phyloP scores from a whole-genome alignment of 83 land plant species.

The Larix sibirica region DNA sequence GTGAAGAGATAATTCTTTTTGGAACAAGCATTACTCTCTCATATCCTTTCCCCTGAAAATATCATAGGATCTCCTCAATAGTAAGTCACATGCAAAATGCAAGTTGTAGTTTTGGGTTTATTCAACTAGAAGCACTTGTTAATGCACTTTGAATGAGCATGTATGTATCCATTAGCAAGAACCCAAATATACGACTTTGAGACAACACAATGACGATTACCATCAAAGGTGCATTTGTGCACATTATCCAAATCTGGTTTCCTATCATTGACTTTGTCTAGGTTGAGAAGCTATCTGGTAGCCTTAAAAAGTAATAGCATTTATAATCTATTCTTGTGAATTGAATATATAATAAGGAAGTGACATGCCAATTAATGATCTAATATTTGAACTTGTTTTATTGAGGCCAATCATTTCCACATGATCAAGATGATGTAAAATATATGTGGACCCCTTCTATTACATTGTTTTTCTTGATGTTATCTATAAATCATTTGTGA shows the following conservation, averaged over 20 bases:
- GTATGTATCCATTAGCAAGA: background rate
- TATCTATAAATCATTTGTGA: slow-evolving; percentile 42
- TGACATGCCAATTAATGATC: slow-evolving; percentile 84
- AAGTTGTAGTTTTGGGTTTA: background rate
- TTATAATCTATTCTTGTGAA: slow-evolving; percentile 74
- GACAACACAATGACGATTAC: background rate
- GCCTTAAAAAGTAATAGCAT: slow-evolving; percentile 57
- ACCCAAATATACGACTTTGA: background rate
- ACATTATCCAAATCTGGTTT: background rate
- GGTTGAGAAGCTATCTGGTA: background rate
- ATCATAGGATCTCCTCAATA: background rate
- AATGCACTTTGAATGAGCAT: background rate
- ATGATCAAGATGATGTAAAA: slow-evolving; percentile 87
- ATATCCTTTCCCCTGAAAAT: background rate
- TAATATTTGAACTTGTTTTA: slow-evolving; percentile 70
- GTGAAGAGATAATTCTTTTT: too few species aligned
- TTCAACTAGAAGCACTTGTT: background rate
- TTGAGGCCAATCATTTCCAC: slow-evolving; percentile 85
- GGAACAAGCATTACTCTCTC: background rate
- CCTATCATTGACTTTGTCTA: background rate
- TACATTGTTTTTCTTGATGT: slow-evolving; percentile 48
- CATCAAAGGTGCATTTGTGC: background rate
- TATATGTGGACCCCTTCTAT: slow-evolving; percentile 68
- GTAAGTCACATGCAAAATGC: background rate
- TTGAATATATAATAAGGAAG: slow-evolving; percentile 75